Conservation (phyloP, 2,329 filamentous ascomycete genomes). For the Fusarium sp. region DNA sequence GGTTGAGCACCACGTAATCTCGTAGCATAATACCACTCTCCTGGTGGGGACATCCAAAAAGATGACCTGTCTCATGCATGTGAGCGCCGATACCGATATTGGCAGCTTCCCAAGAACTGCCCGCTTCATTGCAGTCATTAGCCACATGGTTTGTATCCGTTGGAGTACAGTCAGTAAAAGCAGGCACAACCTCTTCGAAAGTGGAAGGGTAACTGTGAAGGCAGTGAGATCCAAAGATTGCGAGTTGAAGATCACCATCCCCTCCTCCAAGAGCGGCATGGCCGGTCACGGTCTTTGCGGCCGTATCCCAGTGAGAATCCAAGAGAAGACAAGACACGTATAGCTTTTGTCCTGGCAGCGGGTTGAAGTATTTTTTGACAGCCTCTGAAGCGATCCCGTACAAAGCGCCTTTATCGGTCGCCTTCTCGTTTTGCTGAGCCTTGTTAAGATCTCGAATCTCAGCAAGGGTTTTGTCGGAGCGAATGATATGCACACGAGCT, state of each 20-base stretch:
- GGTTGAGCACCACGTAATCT: slow-evolving; percentile 86
- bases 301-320: slow-evolving; percentile 88
- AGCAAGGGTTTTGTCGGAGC: slow-evolving; percentile 83
- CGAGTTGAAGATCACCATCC: slow-evolving; percentile 80
- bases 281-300: slow-evolving; percentile 75
- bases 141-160: slow-evolving; percentile 84
- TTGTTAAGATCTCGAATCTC: slow-evolving; percentile 83
- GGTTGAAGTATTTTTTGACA: slow-evolving; percentile 80
- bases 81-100: slow-evolving; percentile 95
- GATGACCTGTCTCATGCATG: slow-evolving; percentile 88
- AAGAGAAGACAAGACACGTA: slow-evolving; percentile 90
- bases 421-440: slow-evolving; percentile 80
- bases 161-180: slow-evolving; percentile 89
- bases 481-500: slow-evolving; percentile 88
- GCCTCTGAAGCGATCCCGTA: slow-evolving; percentile 83
- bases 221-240: slow-evolving; percentile 91
- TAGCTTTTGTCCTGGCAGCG: slow-evolving; percentile 80
- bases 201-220: slow-evolving; percentile 90
- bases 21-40: slow-evolving; percentile 92
- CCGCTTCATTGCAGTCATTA: slow-evolving; percentile 87
- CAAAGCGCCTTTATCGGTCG: slow-evolving; percentile 77
- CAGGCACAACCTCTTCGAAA: slow-evolving; percentile 89
- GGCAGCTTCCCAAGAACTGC: slow-evolving; percentile 94
- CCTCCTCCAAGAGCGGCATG: slow-evolving; percentile 87
- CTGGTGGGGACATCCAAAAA: slow-evolving; percentile 91